Base-by-base conservation (phyloP, 495 filamentous ascomycete genomes). In the Penicillium atrosanguineum region DNA sequence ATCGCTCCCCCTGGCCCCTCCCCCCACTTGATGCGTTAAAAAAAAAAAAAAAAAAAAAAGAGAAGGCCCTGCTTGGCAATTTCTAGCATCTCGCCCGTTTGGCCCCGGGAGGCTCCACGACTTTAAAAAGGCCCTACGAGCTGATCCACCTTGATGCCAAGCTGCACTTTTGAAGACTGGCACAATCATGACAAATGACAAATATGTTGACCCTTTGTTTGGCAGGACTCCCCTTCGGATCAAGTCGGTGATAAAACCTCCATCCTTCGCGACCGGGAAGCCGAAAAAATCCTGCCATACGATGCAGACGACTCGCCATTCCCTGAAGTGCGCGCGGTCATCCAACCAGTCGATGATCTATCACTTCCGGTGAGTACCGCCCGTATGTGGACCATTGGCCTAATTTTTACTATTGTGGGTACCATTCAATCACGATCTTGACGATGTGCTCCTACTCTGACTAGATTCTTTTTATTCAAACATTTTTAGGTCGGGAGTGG, bases 301-400 rank as follows among this genome's bases (percentile, higher is more conserved):
- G 72, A 75, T 36, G 75, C 81, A 45, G 82, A 88, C 43, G 78
- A 90, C 57, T 88, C 85, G 43, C 86, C 86, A 15, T 90, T 88
- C 54, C 84, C 85, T 26, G 84, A 90, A 67, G 88, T 70, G 23
- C 73, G 67, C 28, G 69, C 71, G 21, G 69, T 74, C 52, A 69
- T 72, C 14, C 57, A 52, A 20, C 64, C 83, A 48, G 82, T 80
- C 55, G 82, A 90, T 67, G 85, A 89, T 60, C 75, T 83, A 49
- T 72, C 79, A n/a, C 64, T 86, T 48, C 85, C 84, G 9, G 75
- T 81, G 26, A 88, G 86, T 49, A 89, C 87, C 6, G 75, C 86
- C 44, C 84, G 87, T 42, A 87, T 87, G 56, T 90, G 87, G 87
- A 71, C 81, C 16, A 86, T 89, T 60, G 87, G 87, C 25, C 61